Evolutionary conservation across 1,284 basidiomycete species (phyloP).

Genomic region (Sanghuangporus weigelae): DNA sequence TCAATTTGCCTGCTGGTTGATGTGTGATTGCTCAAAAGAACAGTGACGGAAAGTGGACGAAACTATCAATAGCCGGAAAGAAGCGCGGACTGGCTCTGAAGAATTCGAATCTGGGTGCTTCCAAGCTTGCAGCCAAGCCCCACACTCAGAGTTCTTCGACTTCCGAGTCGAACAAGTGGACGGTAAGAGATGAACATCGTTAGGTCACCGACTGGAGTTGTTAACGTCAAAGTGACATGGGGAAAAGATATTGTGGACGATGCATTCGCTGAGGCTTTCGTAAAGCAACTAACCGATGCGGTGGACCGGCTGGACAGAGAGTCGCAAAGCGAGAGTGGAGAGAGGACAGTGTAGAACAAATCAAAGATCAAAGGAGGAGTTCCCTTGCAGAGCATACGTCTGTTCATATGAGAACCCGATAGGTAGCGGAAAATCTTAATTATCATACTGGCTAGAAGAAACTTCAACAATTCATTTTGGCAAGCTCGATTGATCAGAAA

Average conservation of each 20-base stretch:
- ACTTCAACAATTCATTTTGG: too few relatives aligned
- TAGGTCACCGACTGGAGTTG: conserved; percentile 27
- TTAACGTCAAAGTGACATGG: conserved; percentile 33
- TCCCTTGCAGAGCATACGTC: too few relatives aligned
- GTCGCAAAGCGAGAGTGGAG: neutral
- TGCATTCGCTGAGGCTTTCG: conserved; percentile 29
- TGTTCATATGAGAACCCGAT: too few relatives aligned
- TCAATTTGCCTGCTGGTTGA: conserved; percentile 28
- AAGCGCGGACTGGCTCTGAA: conserved; percentile 29
- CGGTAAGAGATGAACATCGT: conserved; percentile 30
- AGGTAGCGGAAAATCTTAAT: too few relatives aligned
- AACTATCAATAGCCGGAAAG: conserved; percentile 26
- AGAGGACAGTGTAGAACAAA: neutral
- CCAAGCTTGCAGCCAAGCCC: conserved; percentile 3
- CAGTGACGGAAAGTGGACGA: conserved; percentile 20
- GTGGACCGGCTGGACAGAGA: neutral
- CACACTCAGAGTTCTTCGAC: neutral
- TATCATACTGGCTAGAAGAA: too few relatives aligned
- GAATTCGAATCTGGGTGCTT: conserved; percentile 33
- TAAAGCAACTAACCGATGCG: conserved; percentile 17
- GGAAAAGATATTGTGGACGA: conserved; percentile 28
- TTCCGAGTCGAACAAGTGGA: conserved; percentile 18
- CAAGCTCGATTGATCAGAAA: too few relatives aligned
- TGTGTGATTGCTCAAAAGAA: conserved; percentile 22
- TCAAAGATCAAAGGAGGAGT: too few relatives aligned